Base-by-base conservation (phyloP, 2,329 filamentous ascomycete species). In the Fusarium stilboides region DNA sequence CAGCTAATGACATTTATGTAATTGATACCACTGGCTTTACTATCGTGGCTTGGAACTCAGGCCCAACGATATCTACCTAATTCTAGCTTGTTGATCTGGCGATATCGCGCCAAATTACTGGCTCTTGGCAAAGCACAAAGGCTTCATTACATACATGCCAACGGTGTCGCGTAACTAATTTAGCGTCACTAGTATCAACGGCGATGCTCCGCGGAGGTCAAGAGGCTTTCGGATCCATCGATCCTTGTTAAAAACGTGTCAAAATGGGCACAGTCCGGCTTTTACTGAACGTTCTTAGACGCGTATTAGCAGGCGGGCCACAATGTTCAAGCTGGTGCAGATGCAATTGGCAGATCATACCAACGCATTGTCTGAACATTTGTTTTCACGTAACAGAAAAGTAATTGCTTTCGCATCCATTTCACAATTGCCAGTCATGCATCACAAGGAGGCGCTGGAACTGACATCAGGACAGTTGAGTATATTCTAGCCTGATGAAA, bases 201-300 rank as follows among this genome's bases (percentile, higher is more conserved):
- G 46, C 45, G 46, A 60, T 46, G 40, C 53, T 62, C 62, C 53
- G 37, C 50, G 34, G 34, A 51, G 58, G 43, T 50, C 49, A 34
- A 42, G 58, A 62, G 68, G 59, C 58, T 70, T 69, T 58, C 52
- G 69, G 63, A 59, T 39, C n/a, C 40, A 40, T 53, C 52, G 57
- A 53, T 47, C 60, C 67, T 66, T 62, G 53, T 46, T 47, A 28
- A 42, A 26, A 43, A 40, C 26, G 45, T 60, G 68, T 63, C 68
- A 53, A 51, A 42, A 58, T 69, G 62, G 68, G 52, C 54, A 72
- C 62, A 57, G 52, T 53, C 55, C 68, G 56, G 63, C 46, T 65
- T 67, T 62, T 55, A 47, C 59, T 73, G 54, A 31, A n/a, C 28
- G 54, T 33, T 31, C 47, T 43, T 46, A 49, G 42, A 50, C 60